These are phyloP conservation scores for Dactylella cylindrospora DNA, from an alignment of 2,329 filamentous ascomycete genomes.

Conservation along the genomic window DNA sequence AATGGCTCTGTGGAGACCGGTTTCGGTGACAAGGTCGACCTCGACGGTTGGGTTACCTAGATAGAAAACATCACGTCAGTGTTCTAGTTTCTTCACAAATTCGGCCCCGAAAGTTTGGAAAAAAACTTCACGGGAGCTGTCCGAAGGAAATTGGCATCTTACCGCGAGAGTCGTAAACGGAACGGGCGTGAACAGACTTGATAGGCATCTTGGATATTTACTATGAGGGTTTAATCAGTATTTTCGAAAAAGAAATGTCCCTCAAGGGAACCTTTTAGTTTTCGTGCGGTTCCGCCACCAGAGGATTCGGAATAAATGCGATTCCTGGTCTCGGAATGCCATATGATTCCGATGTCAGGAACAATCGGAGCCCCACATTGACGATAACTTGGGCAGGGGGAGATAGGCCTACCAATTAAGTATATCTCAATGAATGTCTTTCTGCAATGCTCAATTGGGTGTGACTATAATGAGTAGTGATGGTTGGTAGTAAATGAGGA, in stretches of 20 bases:
- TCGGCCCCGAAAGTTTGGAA: neutral
- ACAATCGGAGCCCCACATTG: too few relatives aligned
- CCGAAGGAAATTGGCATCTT: conserved; percentile 13
- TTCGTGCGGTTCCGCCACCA: neutral
- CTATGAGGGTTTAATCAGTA: neutral
- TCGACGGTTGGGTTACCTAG: conserved; percentile 92
- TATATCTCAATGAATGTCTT: conserved; percentile 38
- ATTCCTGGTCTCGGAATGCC: neutral
- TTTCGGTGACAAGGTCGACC: conserved; percentile 95
- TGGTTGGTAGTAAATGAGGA: neutral
- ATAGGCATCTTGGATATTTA: conserved; percentile 67
- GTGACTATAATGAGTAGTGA: conserved; percentile 3
- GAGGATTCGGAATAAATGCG: neutral
- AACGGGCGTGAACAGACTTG: conserved; percentile 86
- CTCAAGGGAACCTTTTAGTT: neutral
- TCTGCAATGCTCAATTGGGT: conserved; percentile 9
- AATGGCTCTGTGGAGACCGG: conserved; percentile 93
- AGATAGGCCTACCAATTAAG: too few relatives aligned
- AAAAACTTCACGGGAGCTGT: neutral
- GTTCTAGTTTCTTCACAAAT: neutral
- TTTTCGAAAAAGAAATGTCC: neutral
- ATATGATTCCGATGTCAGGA: too few relatives aligned
- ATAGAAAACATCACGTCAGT: conserved; percentile 12
- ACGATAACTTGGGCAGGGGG: too few relatives aligned
- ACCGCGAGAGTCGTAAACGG: conserved; percentile 95